Evolutionary conservation across 2,329 filamentous ascomycete genomes (phyloP), one percentile per base, ranked within the genome.

Genomic region (Ceratocystis destructans): DNA sequence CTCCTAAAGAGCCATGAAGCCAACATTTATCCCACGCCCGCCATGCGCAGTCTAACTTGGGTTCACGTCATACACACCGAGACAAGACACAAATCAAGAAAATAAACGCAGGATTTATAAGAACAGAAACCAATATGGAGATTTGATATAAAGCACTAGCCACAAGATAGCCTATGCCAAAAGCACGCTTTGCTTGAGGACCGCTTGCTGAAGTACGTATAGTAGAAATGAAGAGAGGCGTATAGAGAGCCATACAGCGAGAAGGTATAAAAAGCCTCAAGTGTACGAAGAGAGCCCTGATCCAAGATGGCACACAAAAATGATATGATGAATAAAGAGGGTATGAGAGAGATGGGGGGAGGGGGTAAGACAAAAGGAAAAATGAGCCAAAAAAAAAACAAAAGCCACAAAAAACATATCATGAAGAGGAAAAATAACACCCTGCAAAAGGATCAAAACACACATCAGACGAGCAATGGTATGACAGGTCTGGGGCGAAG

Each of bases 321-420:
- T 20, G 46, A 41, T 41, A 41, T 41, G 46, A 20, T 37, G 31
- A 37, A 53, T 12, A 28, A 41, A 48, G 6, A 22, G 28, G 22
- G 28, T 64, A 50, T 50, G 41, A 25, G 20, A 28, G 28, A 55
- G 5, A 17, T 28, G 28, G 12, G 37, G 4, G 44, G 4, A 20
- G 25, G 20, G 22, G 45, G 25, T 28, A 15, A 17, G 28, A 57
- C 4, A 37, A 22, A 64, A 33, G 45, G 25, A 64, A 31, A 41
- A 33, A 64, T 44, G 61, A 46, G 25, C 22, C 48, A 44, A 62
- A 12, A 25, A 28, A 25, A 25, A 25, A 62, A 62, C 37, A 44
- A 44, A 44, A 62, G 33, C 33, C 57, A 61, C 57, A 61, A 61
- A 61, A 61, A 53, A 59, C 55, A 59, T 59, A n/a, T 59, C 55